A percentile compares a stretch with the other conserved stretches of the same genome.
Evolutionary conservation across 768 basidiomycete species (phyloP).

Genomic region (Tulasnella sp.): DNA sequence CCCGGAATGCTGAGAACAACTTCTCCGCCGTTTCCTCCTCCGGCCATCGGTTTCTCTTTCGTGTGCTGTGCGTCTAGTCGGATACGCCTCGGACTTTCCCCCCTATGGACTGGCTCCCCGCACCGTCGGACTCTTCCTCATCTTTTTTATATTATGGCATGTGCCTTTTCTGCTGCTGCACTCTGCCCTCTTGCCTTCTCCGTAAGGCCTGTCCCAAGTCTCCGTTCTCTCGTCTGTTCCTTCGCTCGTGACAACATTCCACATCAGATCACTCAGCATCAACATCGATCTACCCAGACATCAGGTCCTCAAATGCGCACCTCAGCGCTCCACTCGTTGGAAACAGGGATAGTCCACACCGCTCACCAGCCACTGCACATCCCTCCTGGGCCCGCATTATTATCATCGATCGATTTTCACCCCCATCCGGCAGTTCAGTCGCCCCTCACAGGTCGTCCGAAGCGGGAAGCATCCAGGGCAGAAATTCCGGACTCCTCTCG

Average conservation of each 20-base stretch:
- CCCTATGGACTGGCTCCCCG: not conserved
- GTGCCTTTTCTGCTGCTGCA: not conserved
- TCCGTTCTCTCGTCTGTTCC: not conserved
- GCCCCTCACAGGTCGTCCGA: not conserved
- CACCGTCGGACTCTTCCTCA: not conserved
- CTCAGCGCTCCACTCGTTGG: not conserved
- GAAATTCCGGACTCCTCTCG: not conserved
- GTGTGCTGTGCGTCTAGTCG: not conserved
- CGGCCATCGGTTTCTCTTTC: not conserved
- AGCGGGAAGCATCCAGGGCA: not conserved
- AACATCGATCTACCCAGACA: too few relatives aligned
- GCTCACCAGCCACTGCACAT: not conserved
- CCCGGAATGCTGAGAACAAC: not conserved
- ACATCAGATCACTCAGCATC: not conserved
- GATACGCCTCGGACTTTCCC: conserved; percentile 1
- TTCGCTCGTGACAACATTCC: not conserved
- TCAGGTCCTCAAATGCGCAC: too few relatives aligned
- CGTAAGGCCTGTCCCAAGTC: conserved; percentile 14
- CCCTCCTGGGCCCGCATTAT: not conserved
- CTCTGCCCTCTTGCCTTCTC: conserved; percentile 1
- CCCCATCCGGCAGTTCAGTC: conserved; percentile 1
- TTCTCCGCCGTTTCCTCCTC: not conserved
- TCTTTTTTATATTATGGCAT: not conserved
- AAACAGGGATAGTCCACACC: not conserved
- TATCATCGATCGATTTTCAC: not conserved